Conservation (phyloP, 2,329 filamentous ascomycete genomes). For the Verticillium nonalfalfae region DNA sequence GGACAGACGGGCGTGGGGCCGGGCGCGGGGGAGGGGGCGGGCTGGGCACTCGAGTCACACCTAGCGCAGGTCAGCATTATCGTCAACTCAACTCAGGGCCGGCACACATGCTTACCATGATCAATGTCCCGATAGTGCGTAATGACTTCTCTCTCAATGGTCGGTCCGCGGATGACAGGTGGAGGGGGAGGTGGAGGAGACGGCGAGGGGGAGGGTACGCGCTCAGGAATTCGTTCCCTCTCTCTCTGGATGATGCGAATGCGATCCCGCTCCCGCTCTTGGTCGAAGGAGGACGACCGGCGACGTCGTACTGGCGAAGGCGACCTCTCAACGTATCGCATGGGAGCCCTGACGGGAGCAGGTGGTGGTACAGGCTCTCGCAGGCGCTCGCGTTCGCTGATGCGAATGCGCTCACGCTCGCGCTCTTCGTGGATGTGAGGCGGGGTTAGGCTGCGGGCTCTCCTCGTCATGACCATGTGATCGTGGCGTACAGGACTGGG, state of each 20-base stretch:
- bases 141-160: conserved; percentile 82
- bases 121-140: conserved; percentile 85
- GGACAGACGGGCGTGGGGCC: conserved; percentile 34
- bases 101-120: conserved; percentile 55
- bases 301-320: conserved; percentile 18
- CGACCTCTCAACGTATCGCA: conserved; percentile 35
- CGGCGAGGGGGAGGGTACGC: conserved; percentile 38
- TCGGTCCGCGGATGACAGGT: conserved; percentile 65
- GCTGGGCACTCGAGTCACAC: conserved; percentile 38
- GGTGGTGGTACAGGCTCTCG: conserved; percentile 29
- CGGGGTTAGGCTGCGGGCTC: conserved; percentile 36
- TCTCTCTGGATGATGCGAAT: conserved; percentile 43
- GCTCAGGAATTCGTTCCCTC: conserved; percentile 26
- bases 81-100: neutral
- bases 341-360: conserved; percentile 23
- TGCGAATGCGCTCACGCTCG: conserved; percentile 27
- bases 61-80: conserved; percentile 21
- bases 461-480: conserved; percentile 28
- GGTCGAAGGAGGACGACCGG: conserved; percentile 30
- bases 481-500: conserved; percentile 29
- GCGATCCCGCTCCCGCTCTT: conserved; percentile 42
- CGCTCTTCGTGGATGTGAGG: conserved; percentile 21
- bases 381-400: conserved; percentile 31
- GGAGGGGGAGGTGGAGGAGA: conserved; percentile 55
- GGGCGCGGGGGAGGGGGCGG: conserved; percentile 45